Evolutionary conservation across 208 protist genomes (phyloP).

Genomic region (Trypanosoma avium): DNA sequence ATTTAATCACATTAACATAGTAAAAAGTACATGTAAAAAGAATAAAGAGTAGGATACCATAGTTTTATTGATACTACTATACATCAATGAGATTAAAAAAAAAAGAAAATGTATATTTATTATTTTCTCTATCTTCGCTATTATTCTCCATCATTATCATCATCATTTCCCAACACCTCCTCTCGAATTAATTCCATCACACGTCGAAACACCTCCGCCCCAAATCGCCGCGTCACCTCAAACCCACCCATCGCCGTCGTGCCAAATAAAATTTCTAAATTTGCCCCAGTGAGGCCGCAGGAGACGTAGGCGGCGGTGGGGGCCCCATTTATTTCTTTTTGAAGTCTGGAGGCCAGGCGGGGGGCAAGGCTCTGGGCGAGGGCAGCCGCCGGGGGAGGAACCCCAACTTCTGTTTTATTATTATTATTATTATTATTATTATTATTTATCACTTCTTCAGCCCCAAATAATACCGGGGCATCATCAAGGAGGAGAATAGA

Average conservation of each 20-base stretch:
- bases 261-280: slow-evolving; percentile 44
- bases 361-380: slow-evolving; percentile 48
- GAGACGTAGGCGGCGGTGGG: slow-evolving; percentile 45
- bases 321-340: slow-evolving; percentile 17
- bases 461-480: not conserved
- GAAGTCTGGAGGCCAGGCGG: slow-evolving; percentile 37
- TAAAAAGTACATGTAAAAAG: too few relatives aligned
- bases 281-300: slow-evolving; percentile 53
- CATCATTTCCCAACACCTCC: slow-evolving; percentile 4
- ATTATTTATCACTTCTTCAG: too few relatives aligned
- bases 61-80: too few relatives aligned
- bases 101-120: too few relatives aligned
- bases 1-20: too few relatives aligned
- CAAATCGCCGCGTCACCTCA: slow-evolving; percentile 52
- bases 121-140: not conserved
- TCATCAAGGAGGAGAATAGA: slow-evolving; percentile 38
- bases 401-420: not conserved
- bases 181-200: slow-evolving; percentile 31
- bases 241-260: slow-evolving; percentile 45
- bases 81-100: too few relatives aligned
- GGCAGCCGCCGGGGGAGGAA: slow-evolving; percentile 29
- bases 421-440: not conserved
- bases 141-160: too few relatives aligned
- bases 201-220: slow-evolving; percentile 33
- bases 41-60: too few relatives aligned